A percentile compares a stretch with the other conserved stretches of the same genome.
Evolutionary conservation across 2,329 filamentous ascomycete species (phyloP).

Genomic region (Aspergillus floridensis): DNA sequence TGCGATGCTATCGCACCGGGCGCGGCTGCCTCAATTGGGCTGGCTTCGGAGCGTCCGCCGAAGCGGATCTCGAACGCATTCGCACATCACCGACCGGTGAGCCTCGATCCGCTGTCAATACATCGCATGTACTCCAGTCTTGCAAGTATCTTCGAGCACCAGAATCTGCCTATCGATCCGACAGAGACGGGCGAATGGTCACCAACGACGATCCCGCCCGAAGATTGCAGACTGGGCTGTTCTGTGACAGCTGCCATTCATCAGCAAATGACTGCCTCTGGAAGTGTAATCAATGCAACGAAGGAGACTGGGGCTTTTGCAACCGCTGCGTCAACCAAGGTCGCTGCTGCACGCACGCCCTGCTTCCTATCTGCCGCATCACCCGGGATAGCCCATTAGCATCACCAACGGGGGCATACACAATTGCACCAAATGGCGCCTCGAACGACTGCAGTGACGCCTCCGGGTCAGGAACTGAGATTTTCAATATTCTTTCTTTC

Average conservation of each 20-base stretch:
- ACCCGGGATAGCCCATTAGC: conserved; percentile 35
- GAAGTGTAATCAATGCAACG: conserved; percentile 83
- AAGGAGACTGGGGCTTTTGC: conserved; percentile 94
- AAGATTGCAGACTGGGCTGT: conserved; percentile 74
- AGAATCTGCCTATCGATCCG: conserved; percentile 23
- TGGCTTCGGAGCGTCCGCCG: conserved; percentile 75
- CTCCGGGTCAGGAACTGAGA: conserved; percentile 33
- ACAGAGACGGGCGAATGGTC: conserved; percentile 47
- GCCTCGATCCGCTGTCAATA: conserved; percentile 11
- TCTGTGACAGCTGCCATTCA: conserved; percentile 72
- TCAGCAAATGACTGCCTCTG: conserved; percentile 84
- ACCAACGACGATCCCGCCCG: conserved; percentile 66
- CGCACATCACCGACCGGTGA: conserved; percentile 31
- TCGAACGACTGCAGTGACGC: conserved; percentile 14
- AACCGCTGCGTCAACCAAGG: conserved; percentile 82
- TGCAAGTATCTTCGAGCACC: conserved; percentile 34
- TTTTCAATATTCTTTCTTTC: conserved; percentile 69
- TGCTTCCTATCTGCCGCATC: conserved; percentile 70
- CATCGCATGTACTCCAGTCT: conserved; percentile 52
- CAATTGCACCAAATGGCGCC: neutral
- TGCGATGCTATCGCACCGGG: conserved; percentile 72
- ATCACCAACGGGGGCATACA: conserved; percentile 26
- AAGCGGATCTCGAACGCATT: conserved; percentile 62
- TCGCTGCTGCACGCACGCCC: conserved; percentile 73
- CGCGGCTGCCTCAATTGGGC: conserved; percentile 84